Evolutionary conservation across 352 stramenopile species (phyloP).

Genomic region (Globisporangium okanoganense): DNA sequence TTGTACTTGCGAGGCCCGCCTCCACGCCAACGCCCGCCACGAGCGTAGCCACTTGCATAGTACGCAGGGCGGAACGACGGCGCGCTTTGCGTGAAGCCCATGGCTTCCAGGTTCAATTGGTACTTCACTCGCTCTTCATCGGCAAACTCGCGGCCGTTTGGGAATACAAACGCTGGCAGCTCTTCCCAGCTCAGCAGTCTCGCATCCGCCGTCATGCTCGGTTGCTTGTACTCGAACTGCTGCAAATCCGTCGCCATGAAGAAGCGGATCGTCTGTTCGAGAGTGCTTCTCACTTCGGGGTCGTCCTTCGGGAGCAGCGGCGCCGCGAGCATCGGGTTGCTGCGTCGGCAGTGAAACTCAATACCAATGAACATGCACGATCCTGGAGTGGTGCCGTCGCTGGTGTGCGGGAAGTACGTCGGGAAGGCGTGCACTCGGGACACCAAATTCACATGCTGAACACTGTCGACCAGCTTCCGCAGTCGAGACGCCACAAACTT

Average conservation of each 20-base stretch:
- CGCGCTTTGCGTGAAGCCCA: conserved; percentile 45
- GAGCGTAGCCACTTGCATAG: conserved; percentile 41
- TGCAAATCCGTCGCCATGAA: conserved; percentile 82
- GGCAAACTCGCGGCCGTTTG: conserved; percentile 37
- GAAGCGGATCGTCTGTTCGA: conserved; percentile 79
- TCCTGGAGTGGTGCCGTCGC: conserved; percentile 29
- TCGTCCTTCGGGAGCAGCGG: conserved; percentile 47
- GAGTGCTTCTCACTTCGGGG: conserved; percentile 59
- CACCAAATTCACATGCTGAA: conserved; percentile 59
- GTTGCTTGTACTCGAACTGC: conserved; percentile 70
- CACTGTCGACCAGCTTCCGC: conserved; percentile 72
- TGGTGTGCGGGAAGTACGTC: conserved; percentile 56
- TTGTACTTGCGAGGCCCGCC: conserved; percentile 43
- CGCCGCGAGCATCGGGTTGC: conserved; percentile 11
- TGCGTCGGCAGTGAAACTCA: conserved; percentile 58
- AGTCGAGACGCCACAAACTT: conserved; percentile 82
- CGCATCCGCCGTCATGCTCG: conserved; percentile 59
- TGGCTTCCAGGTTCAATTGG: conserved; percentile 55
- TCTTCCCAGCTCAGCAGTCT: conserved; percentile 55
- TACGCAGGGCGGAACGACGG: conserved; percentile 42
- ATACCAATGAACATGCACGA: conserved; percentile 84
- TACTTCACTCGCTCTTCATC: conserved; percentile 54
- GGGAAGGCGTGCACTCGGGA: conserved; percentile 66
- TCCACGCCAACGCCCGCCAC: conserved; percentile 46
- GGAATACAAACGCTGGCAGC: conserved; percentile 72